A percentile compares a stretch with the other conserved stretches of the same genome.
Conservation (phyloP, 2,329 filamentous ascomycete genomes). For the Ophiostoma sp. region DNA sequence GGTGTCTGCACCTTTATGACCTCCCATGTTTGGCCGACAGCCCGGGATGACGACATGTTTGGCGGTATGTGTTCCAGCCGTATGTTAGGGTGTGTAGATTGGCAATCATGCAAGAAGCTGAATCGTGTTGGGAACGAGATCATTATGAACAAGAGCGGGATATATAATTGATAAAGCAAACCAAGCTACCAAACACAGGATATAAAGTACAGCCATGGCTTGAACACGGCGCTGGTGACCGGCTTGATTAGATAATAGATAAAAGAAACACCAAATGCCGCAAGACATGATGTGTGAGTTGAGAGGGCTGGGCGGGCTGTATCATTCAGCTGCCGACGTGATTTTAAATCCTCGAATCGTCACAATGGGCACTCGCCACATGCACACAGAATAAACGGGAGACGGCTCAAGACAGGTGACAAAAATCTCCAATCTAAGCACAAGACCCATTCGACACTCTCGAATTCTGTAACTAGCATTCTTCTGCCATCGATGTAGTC, state of each 20-base stretch:
- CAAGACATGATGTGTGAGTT: background rate
- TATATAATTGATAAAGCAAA: background rate
- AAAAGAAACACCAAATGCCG: too few species aligned
- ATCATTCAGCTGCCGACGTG: background rate
- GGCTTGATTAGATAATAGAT: too few species aligned
- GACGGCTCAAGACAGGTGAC: too few species aligned
- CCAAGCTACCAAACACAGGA: background rate
- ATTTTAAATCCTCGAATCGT: background rate
- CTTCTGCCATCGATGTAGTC: too few species aligned
- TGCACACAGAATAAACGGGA: background rate
- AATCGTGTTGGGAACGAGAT: background rate
- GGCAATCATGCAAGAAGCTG: background rate
- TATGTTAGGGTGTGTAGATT: background rate
- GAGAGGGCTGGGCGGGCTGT: background rate
- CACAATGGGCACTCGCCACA: background rate
- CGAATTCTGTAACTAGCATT: too few species aligned
- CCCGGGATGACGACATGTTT: background rate
- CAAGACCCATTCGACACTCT: background rate
- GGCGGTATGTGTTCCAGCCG: background rate
- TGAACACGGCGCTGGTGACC: background rate
- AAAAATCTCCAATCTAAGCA: background rate
- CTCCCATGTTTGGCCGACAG: too few species aligned
- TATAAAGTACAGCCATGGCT: background rate
- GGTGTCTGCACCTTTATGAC: background rate
- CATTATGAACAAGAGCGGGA: slow-evolving; percentile 4